phyloP scores from a whole-genome alignment of 1,284 basidiomycete genomes.

The Xanthoconium separans region DNA sequence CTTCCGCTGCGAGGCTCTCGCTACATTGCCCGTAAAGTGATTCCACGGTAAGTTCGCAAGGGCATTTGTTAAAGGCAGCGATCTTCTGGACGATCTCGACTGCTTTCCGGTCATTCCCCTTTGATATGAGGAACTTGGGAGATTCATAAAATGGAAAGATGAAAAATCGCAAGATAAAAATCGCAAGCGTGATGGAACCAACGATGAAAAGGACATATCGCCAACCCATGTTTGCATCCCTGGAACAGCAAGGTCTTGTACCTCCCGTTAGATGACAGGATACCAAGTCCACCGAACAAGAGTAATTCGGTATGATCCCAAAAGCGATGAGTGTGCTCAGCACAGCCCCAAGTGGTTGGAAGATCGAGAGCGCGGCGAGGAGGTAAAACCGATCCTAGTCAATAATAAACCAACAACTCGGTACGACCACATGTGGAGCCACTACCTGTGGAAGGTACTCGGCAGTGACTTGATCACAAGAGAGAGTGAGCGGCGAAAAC shows the following conservation, averaged over 20 bases:
- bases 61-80: background rate
- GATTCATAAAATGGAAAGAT: slow-evolving; percentile 20
- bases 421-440: background rate
- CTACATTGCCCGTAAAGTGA: slow-evolving; percentile 7
- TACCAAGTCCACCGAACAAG: slow-evolving; percentile 12
- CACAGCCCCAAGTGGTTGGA: slow-evolving; percentile 5
- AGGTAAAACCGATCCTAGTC: slow-evolving; percentile 18
- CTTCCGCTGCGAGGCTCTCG: background rate
- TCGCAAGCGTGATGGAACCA: slow-evolving; percentile 11
- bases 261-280: slow-evolving; percentile 18
- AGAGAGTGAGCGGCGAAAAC: background rate
- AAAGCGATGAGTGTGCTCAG: slow-evolving; percentile 6
- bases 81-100: too few species aligned
- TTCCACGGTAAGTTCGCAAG: slow-evolving; percentile 14
- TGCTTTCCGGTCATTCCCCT: too few species aligned
- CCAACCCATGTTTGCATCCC: slow-evolving; percentile 20
- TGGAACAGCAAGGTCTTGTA: slow-evolving; percentile 18
- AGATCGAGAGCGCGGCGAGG: slow-evolving; percentile 15
- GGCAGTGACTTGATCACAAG: slow-evolving; percentile 5
- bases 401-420: background rate
- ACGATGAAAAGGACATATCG: slow-evolving; percentile 16
- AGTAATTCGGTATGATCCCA: slow-evolving; percentile 16
- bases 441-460: slow-evolving; percentile 20
- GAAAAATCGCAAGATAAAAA: slow-evolving; percentile 18
- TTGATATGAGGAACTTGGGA: slow-evolving; percentile 4